Base-by-base conservation (phyloP, 140 eudicot genomes). In the Cichorium intybus region DNA sequence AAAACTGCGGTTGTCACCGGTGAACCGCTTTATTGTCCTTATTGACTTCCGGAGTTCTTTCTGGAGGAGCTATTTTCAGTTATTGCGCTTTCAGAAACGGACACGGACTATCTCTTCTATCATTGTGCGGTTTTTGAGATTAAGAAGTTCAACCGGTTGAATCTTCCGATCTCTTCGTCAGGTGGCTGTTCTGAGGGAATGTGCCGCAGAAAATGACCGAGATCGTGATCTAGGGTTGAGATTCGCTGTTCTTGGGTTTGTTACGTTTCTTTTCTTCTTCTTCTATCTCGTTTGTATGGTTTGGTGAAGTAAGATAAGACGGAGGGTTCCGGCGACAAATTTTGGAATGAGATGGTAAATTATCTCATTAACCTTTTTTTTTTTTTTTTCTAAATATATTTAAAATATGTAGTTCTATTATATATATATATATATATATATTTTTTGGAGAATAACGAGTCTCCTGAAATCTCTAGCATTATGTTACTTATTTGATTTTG, bases 331-430 rank as follows among this genome's bases (percentile, higher is more conserved):
- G 65, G 64, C 39, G 82, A 69, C 49, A 43, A 54, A 52, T 35
- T 55, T 20, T 73, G 89, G 77, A 72, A 91, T 91, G 96, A 87
- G 80, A 91, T 91, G 97, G 97, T 91, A 76, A 75, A 68, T 75
- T 60, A 23, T 45, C 14, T 5, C 24, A 1, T 24, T 26, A 17
- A 21, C 0, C 15, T 43, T 10, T 33, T 21, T 16, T 56, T 3
- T 43, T 43, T 10, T 33, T 21, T 16, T 56, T 33, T 8, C 43
- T 43, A 50, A 53, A 61, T 52, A 10, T 53, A 5, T 61, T 39
- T 51, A 51, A 27, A 45, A 26, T 52, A 12, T n/a, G 23, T 23
- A 10, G 54, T 10, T 31, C 26, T 68, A 10, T 53, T 63, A 35
- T 35, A 35, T 10, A 21, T 16, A 26, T 75, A 16, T 70, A n/a